These are phyloP conservation scores for Yamadazyma pseudoaaseri DNA, from an alignment of 1,139 yeast species.

Conservation along the genomic window DNA sequence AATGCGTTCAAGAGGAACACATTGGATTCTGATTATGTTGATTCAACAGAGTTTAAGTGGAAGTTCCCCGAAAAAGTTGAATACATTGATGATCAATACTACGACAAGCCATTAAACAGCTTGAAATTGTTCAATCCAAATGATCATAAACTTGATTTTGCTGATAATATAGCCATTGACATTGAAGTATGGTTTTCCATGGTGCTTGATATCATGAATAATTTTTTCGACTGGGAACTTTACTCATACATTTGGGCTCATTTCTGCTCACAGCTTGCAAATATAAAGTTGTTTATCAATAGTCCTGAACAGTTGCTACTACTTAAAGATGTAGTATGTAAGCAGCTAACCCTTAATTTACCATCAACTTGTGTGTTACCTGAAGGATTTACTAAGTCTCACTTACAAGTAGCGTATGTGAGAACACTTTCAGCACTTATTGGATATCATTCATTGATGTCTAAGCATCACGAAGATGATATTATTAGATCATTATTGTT, in stretches of 20 bases:
- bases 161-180: constrained; percentile 26
- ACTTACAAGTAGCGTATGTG: constrained; percentile 66
- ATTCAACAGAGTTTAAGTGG: constrained; percentile 40
- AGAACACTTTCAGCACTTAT: constrained; percentile 65
- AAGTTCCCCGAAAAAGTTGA: constrained; percentile 56
- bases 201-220: constrained; percentile 50
- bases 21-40: constrained; percentile 20
- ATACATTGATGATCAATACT: constrained; percentile 45
- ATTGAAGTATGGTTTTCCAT: constrained; percentile 53
- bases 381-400: constrained; percentile 49
- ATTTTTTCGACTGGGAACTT: constrained; percentile 66
- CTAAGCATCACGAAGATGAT: constrained; percentile 66
- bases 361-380: constrained; percentile 48
- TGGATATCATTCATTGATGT: constrained; percentile 60
- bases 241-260: constrained; percentile 69
- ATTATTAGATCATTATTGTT: constrained; percentile 62
- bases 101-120: constrained; percentile 29
- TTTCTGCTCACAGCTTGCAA: constrained; percentile 70
- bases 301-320: constrained; percentile 44
- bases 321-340: constrained; percentile 54
- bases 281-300: constrained; percentile 51
- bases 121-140: constrained; percentile 16
- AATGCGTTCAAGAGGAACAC: constrained; percentile 55
- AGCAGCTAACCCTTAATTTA: constrained; percentile 54
- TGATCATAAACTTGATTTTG: constrained; percentile 11